Percentiles rank a stretch among this genome's conserved stretches.
Conservation (phyloP, 2,329 filamentous ascomycete species). For the Exophiala xenobiotica region DNA sequence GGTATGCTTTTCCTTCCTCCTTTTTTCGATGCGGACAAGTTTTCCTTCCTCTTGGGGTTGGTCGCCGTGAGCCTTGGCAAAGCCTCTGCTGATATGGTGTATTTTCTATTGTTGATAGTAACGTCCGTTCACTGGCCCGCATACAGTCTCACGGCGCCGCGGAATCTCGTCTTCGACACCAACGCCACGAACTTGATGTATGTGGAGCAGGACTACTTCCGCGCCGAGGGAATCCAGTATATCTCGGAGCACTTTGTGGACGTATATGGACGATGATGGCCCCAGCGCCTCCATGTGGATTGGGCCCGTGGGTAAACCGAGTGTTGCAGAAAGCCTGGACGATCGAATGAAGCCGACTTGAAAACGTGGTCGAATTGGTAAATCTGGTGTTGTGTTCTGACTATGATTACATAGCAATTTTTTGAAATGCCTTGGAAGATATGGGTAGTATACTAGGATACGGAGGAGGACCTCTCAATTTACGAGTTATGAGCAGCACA, state of each 20-base stretch:
- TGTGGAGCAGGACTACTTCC: conserved; percentile 48
- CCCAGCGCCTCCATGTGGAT: too few species aligned
- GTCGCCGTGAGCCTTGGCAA: not conserved
- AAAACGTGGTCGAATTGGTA: too few species aligned
- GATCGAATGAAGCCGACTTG: too few species aligned
- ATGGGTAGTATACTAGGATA: too few species aligned
- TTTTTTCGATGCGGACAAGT: not conserved
- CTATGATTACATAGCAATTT: too few species aligned
- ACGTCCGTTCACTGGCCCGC: conserved; percentile 42
- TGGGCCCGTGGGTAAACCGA: too few species aligned
- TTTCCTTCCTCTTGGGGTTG: not conserved
- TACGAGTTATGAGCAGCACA: too few species aligned
- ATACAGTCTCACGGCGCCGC: conserved; percentile 40
- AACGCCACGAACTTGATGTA: conserved; percentile 45
- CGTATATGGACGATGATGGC: conserved; percentile 16
- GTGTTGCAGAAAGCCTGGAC: too few species aligned
- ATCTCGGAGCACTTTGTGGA: conserved; percentile 14
- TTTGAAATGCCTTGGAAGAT: too few species aligned
- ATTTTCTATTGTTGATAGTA: conserved; percentile 18
- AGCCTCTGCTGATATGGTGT: not conserved
- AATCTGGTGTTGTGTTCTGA: too few species aligned
- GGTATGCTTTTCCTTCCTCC: conserved; percentile 5
- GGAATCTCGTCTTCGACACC: conserved; percentile 53
- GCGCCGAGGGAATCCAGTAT: conserved; percentile 36
- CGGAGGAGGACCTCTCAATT: too few species aligned